Evolutionary conservation across 2,329 filamentous ascomycete genomes (phyloP).

Genomic region (Stachybotrys chartarum): DNA sequence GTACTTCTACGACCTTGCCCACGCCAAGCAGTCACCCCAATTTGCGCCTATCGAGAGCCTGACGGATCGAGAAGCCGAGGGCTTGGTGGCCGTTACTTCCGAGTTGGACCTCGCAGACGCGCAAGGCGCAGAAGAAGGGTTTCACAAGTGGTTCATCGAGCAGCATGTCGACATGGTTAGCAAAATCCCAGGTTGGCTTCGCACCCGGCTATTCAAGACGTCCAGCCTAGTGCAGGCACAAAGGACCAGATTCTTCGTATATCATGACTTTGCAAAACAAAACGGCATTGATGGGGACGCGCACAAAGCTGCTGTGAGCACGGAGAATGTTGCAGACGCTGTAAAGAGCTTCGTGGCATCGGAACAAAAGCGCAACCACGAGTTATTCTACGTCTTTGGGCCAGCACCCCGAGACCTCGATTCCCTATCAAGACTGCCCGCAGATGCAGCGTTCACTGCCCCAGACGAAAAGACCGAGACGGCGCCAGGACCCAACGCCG

Average conservation of each 20-base stretch:
- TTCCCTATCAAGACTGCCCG: conserved; percentile 43
- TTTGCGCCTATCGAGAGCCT: conserved; percentile 56
- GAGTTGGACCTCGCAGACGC: conserved; percentile 46
- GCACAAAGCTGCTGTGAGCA: conserved; percentile 55
- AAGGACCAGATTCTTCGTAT: conserved; percentile 48
- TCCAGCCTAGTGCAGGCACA: conserved; percentile 51
- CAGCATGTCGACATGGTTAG: conserved; percentile 68
- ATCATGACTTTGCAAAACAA: conserved; percentile 64
- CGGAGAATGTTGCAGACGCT: conserved; percentile 54
- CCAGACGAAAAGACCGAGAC: conserved; percentile 51
- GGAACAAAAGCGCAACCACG: conserved; percentile 54
- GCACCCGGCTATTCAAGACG: conserved; percentile 63
- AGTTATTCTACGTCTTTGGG: conserved; percentile 75
- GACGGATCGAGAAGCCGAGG: conserved; percentile 49
- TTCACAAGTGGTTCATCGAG: conserved; percentile 64
- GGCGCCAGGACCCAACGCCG: conserved; percentile 39
- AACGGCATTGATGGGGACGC: conserved; percentile 62
- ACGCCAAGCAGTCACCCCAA: conserved; percentile 44
- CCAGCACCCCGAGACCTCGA: conserved; percentile 62
- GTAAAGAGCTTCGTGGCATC: conserved; percentile 50
- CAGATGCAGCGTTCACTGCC: conserved; percentile 42
- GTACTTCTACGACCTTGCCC: conserved; percentile 61
- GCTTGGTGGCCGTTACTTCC: conserved; percentile 55
- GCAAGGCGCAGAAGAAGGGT: conserved; percentile 43
- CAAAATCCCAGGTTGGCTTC: conserved; percentile 72